phyloP scores from a whole-genome alignment of 2,329 filamentous ascomycete species.

The Penicillium freii region DNA sequence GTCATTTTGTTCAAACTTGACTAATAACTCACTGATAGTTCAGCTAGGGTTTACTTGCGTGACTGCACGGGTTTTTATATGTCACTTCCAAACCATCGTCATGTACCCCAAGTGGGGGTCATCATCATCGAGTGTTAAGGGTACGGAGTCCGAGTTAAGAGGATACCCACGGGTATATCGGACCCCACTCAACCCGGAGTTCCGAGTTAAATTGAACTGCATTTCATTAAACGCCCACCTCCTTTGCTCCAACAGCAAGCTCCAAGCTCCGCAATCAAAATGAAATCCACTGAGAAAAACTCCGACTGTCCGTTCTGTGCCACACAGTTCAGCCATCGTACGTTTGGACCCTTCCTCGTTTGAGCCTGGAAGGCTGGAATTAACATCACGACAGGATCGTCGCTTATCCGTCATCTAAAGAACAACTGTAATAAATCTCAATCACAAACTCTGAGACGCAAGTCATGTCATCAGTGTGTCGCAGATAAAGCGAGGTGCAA shows the following conservation, averaged over 20 bases:
- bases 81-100: background rate
- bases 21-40: background rate
- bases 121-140: no score
- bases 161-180: no score
- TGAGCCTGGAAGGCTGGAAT: background rate
- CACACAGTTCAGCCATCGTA: slow-evolving; percentile 1
- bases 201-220: slow-evolving; percentile 2
- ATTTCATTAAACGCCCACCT: background rate
- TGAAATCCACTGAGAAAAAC: background rate
- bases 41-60: no score
- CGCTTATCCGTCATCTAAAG: slow-evolving; percentile 7
- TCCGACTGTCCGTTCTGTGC: slow-evolving; percentile 1
- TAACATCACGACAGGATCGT: background rate
- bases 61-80: background rate
- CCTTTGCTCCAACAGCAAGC: background rate
- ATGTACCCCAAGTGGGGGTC: no score
- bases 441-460: background rate
- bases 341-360: background rate
- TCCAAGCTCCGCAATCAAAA: background rate
- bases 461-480: slow-evolving; percentile 5
- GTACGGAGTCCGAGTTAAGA: no score
- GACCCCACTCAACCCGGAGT: slow-evolving; percentile 1
- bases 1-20: background rate
- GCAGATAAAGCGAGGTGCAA: slow-evolving; percentile 1
- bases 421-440: slow-evolving; percentile 5